Conservation (phyloP, 2,329 filamentous ascomycete species). For the Mycocentrospora acerina region DNA sequence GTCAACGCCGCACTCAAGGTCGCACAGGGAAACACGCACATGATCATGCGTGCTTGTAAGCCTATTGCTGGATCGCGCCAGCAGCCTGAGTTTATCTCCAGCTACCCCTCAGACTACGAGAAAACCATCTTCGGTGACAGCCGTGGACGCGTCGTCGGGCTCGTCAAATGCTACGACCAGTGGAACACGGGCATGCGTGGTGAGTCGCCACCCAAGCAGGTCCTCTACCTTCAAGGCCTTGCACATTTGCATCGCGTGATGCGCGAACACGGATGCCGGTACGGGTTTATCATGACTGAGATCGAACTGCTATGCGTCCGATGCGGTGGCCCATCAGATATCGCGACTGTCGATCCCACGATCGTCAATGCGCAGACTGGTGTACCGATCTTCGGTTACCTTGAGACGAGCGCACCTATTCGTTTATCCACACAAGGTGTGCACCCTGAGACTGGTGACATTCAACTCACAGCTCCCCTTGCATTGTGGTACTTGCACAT, state of each 20-base stretch:
- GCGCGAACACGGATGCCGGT: conserved; percentile 90
- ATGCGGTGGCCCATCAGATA: conserved; percentile 58
- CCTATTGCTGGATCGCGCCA: conserved; percentile 47
- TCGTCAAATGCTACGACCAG: conserved; percentile 89
- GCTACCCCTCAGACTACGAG: conserved; percentile 56
- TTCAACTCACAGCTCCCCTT: conserved; percentile 67
- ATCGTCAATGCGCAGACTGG: conserved; percentile 50
- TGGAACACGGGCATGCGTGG: conserved; percentile 95
- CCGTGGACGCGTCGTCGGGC: conserved; percentile 68
- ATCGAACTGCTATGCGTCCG: conserved; percentile 92
- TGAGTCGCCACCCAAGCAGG: conserved; percentile 79
- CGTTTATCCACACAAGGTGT: conserved; percentile 49
- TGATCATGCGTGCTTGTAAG: conserved; percentile 48
- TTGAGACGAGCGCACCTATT: conserved; percentile 69
- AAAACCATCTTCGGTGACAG: conserved; percentile 51
- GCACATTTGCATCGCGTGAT: conserved; percentile 86
- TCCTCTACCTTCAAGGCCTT: conserved; percentile 85
- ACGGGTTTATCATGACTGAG: conserved; percentile 95
- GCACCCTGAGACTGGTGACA: conserved; percentile 40
- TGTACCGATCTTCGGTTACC: conserved; percentile 80
- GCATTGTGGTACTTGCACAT: conserved; percentile 79
- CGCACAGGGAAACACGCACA: conserved; percentile 68
- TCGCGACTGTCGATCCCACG: conserved; percentile 34
- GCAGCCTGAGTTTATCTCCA: conserved; percentile 68
- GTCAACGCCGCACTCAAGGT: conserved; percentile 81